These are phyloP conservation scores for Beauveria bassiana DNA, from an alignment of 2,329 filamentous ascomycete species.

Conservation along the genomic window DNA sequence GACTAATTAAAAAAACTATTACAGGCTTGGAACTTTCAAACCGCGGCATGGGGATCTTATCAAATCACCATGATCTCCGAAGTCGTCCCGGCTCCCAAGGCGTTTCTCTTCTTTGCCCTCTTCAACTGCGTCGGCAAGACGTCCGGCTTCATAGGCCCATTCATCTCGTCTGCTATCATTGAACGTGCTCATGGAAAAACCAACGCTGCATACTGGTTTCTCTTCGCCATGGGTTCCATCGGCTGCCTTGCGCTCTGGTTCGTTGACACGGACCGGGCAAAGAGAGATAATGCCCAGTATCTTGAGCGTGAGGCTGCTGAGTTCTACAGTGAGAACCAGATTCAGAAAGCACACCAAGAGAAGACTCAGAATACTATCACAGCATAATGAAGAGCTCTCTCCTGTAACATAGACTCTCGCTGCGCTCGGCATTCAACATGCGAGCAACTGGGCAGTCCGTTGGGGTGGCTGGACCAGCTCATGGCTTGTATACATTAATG, in stretches of 20 bases:
- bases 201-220: constrained; percentile 16
- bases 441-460: neutral
- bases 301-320: constrained; percentile 46
- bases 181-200: constrained; percentile 12
- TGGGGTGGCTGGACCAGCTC: neutral
- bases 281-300: constrained; percentile 15
- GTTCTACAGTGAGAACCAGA: constrained; percentile 52
- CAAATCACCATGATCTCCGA: constrained; percentile 20
- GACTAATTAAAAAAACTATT: neutral
- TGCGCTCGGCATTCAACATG: constrained; percentile 9
- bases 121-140: constrained; percentile 19
- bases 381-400: neutral
- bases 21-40: constrained; percentile 15
- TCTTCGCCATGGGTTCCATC: constrained; percentile 15
- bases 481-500: neutral
- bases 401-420: too few species aligned
- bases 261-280: constrained; percentile 17
- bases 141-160: constrained; percentile 18
- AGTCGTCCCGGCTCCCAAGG: constrained; percentile 17
- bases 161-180: constrained; percentile 18
- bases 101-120: constrained; percentile 18
- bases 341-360: constrained; percentile 48
- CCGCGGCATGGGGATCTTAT: constrained; percentile 14
- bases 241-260: constrained; percentile 15
- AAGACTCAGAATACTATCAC: neutral